Evolutionary conservation across 139 green algal species (phyloP).

Genomic region (Pedinophyceae sp.): DNA sequence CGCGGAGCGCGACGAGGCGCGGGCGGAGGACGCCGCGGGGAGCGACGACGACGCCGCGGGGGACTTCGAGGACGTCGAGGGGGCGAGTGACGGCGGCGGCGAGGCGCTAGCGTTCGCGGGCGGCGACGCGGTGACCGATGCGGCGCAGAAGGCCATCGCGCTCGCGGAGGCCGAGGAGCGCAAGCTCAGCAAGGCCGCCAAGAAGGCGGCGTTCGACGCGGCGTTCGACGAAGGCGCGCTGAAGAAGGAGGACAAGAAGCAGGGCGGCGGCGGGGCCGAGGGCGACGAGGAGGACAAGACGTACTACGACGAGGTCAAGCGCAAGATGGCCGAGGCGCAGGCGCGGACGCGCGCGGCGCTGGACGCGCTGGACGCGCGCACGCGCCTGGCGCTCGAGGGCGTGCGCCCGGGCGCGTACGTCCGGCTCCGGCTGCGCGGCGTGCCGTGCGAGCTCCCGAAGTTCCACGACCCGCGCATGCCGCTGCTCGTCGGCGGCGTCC

Average conservation of each 20-base stretch:
- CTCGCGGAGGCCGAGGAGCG: constrained; percentile 26
- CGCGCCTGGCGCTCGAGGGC: constrained; percentile 69
- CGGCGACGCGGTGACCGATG: constrained; percentile 26
- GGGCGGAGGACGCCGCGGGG: constrained; percentile 17
- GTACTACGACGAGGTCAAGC: constrained; percentile 79
- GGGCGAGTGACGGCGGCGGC: no score
- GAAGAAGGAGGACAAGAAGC: background rate
- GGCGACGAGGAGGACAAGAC: constrained; percentile 47
- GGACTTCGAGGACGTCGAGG: constrained; percentile 94
- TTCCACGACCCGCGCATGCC: constrained; percentile 63
- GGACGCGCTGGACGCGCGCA: constrained; percentile 46
- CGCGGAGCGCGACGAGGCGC: constrained; percentile 27
- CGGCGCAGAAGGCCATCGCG: constrained; percentile 44
- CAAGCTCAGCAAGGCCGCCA: constrained; percentile 36
- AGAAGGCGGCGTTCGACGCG: constrained; percentile 67
- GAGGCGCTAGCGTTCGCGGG: background rate
- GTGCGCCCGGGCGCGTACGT: constrained; percentile 71
- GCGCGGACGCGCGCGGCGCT: constrained; percentile 42
- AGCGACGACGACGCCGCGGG: constrained; percentile 45
- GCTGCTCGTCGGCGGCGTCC: constrained; percentile 73
- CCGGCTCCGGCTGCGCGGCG: constrained; percentile 54
- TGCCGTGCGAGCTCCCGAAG: constrained; percentile 78
- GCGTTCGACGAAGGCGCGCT: constrained; percentile 33
- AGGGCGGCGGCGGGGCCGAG: background rate
- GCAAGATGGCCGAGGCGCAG: constrained; percentile 49